Conservation (phyloP, 73 alveolate species). For the Uronychia setigera region DNA sequence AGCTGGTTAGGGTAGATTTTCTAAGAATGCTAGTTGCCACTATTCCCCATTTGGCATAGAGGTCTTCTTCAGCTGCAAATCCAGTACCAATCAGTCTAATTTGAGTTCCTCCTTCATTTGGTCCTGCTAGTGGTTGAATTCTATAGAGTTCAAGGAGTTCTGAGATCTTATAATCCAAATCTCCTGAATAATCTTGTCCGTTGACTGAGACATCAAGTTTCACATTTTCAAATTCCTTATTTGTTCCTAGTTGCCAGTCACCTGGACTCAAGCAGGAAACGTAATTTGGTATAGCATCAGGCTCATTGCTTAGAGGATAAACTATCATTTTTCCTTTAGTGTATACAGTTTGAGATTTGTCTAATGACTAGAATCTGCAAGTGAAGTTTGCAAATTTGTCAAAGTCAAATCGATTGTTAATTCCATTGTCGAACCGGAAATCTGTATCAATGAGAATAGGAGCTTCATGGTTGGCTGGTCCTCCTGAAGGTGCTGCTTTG, state of each 20-base stretch:
- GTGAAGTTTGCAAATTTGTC: conserved; percentile 42
- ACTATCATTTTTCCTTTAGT: conserved; percentile 65
- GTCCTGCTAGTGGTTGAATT: conserved; percentile 86
- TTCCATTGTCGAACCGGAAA: conserved; percentile 26
- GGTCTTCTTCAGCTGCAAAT: conserved; percentile 72
- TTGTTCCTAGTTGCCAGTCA: conserved; percentile 56
- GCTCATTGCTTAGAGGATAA: conserved; percentile 76
- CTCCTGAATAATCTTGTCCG: conserved; percentile 88
- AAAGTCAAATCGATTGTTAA: conserved; percentile 26
- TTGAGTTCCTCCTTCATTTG: conserved; percentile 83
- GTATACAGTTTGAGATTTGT: conserved; percentile 27
- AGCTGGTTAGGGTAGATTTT: conserved; percentile 2
- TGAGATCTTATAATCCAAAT: conserved; percentile 67
- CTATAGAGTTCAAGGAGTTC: conserved; percentile 74
- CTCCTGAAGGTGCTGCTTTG: conserved; percentile 23
- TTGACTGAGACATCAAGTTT: conserved; percentile 77
- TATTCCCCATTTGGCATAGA: conserved; percentile 91
- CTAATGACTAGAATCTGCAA: conserved; percentile 41
- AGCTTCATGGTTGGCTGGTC: conserved; percentile 63
- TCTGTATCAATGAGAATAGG: conserved; percentile 48
- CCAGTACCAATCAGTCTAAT: conserved; percentile 88
- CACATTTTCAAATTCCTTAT: conserved; percentile 35
- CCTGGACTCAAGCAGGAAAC: conserved; percentile 78
- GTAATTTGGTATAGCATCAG: conserved; percentile 69
- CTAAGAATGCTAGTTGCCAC: conserved; percentile 46